phyloP scores from a whole-genome alignment of 495 filamentous ascomycete species.

The Podospora pseudoanserina region DNA sequence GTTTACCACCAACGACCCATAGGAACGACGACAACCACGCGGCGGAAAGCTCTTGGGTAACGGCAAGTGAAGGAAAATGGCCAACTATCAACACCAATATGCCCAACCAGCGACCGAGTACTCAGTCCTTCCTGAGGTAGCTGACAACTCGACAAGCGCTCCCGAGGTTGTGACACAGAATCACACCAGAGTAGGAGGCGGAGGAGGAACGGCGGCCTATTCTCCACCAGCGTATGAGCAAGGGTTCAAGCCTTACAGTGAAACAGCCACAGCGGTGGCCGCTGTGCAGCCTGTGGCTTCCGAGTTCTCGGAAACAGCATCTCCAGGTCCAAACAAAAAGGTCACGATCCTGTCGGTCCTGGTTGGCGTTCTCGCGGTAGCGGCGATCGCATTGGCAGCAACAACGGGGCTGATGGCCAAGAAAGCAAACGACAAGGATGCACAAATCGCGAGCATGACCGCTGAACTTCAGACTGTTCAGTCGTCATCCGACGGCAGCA shows the following conservation, averaged over 20 bases:
- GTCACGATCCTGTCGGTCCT: background rate
- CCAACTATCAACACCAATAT: background rate
- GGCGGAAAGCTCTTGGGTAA: background rate
- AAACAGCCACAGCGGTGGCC: background rate
- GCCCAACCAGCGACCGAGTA: background rate
- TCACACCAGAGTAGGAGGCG: background rate
- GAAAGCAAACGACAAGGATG: background rate
- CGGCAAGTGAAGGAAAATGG: background rate
- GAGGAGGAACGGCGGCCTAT: background rate
- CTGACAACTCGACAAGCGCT: background rate
- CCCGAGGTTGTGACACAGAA: background rate
- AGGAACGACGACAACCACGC: background rate
- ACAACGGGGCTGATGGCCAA: background rate
- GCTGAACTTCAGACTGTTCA: background rate
- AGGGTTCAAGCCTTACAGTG: background rate
- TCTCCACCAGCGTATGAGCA: background rate
- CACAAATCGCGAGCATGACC: background rate
- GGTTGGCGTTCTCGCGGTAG: background rate
- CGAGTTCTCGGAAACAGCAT: background rate
- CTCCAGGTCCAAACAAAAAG: background rate
- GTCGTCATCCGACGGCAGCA: background rate
- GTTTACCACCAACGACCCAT: background rate
- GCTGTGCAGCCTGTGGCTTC: background rate
- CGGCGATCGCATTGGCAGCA: background rate
- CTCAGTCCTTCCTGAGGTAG: background rate